Percentiles rank a stretch among this genome's conserved stretches.
These are phyloP conservation scores for Thermochaetoides thermophila DNA, from an alignment of 495 filamentous ascomycete species.

Conservation along the genomic window DNA sequence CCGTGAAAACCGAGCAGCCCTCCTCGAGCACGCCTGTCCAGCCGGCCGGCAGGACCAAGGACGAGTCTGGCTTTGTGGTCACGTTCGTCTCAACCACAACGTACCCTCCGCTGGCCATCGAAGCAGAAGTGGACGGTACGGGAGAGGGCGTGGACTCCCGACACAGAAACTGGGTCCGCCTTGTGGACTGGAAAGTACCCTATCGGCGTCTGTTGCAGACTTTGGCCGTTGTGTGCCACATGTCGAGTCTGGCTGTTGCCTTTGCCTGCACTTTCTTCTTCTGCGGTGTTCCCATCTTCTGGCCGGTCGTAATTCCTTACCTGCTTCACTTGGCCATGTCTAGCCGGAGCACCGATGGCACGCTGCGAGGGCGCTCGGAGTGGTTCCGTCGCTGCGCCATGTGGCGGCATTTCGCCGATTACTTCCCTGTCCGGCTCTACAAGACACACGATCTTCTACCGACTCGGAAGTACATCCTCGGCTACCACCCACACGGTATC, in stretches of 20 bases:
- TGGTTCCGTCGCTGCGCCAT: slow-evolving; percentile 57
- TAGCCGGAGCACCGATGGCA: slow-evolving; percentile 56
- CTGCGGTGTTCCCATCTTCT: slow-evolving; percentile 76
- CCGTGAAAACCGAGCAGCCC: too few relatives aligned
- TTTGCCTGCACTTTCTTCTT: slow-evolving; percentile 81
- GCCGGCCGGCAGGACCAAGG: too few relatives aligned
- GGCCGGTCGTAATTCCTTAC: slow-evolving; percentile 87
- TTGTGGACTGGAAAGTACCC: slow-evolving; percentile 75
- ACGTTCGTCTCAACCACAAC: too few relatives aligned
- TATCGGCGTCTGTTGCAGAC: slow-evolving; percentile 79
- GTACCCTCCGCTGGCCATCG: slow-evolving; percentile 10
- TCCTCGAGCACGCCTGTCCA: too few relatives aligned
- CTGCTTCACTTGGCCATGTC: slow-evolving; percentile 73
- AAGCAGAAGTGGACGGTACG: slow-evolving; percentile 2
- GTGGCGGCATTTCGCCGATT: slow-evolving; percentile 82
- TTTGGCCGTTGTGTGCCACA: slow-evolving; percentile 70
- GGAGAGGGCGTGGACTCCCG: too few relatives aligned
- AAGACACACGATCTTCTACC: slow-evolving; percentile 65
- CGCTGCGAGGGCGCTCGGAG: slow-evolving; percentile 54
- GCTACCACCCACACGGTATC: slow-evolving; percentile 95
- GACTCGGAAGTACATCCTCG: slow-evolving; percentile 90
- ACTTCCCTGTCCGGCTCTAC: slow-evolving; percentile 82
- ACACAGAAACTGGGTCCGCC: too few relatives aligned
- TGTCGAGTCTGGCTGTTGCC: slow-evolving; percentile 58
- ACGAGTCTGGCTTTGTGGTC: too few relatives aligned